A percentile compares a stretch with the other conserved stretches of the same genome.
Conservation (phyloP, 768 basidiomycete species). For the Macrolepiota dolichaula region DNA sequence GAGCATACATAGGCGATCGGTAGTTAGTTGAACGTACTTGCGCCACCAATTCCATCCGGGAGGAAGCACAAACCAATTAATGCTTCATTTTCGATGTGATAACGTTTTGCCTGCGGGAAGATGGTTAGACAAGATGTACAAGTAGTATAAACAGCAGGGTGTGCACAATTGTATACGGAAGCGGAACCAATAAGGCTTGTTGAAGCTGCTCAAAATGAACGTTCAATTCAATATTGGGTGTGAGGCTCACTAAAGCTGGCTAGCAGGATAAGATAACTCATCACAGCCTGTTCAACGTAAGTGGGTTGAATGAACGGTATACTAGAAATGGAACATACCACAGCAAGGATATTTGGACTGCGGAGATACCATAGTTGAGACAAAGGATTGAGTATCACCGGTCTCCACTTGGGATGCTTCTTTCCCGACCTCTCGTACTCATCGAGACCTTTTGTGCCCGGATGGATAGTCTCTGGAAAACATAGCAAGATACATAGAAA, state of each 20-base stretch:
- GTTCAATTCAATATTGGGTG: background rate
- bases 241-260: slow-evolving; percentile 41
- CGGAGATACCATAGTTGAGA: slow-evolving; percentile 40
- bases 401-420: slow-evolving; percentile 16
- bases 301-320: too few species aligned
- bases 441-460: slow-evolving; percentile 53
- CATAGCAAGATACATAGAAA: slow-evolving; percentile 38
- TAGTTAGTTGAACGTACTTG: slow-evolving; percentile 26
- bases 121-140: background rate
- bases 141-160: slow-evolving; percentile 14
- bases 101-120: slow-evolving; percentile 42
- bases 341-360: slow-evolving; percentile 50
- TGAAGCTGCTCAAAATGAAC: background rate
- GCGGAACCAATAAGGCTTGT: background rate
- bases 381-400: slow-evolving; percentile 55
- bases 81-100: slow-evolving; percentile 47
- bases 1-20: too few species aligned
- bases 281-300: slow-evolving; percentile 13
- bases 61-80: slow-evolving; percentile 52
- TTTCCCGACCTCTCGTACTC: slow-evolving; percentile 33
- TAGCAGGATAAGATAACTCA: slow-evolving; percentile 21
- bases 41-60: slow-evolving; percentile 49
- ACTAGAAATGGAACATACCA: slow-evolving; percentile 34
- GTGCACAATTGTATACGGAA: background rate
- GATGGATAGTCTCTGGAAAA: slow-evolving; percentile 68